These are phyloP conservation scores for Botrytis squamosa DNA, from an alignment of 2,329 filamentous ascomycete species.

Conservation along the genomic window DNA sequence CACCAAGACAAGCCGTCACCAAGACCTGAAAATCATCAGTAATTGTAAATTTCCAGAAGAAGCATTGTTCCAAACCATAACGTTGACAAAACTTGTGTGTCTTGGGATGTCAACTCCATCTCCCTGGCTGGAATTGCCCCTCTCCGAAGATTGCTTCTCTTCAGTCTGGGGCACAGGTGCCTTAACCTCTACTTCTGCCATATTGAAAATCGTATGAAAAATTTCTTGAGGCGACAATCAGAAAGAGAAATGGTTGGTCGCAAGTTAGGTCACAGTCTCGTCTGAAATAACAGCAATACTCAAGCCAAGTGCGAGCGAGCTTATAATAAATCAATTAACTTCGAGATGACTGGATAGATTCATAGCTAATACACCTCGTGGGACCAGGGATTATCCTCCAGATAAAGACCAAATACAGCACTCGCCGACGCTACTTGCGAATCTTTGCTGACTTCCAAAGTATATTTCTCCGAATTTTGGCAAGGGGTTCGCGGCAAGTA, in stretches of 20 bases:
- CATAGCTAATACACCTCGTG: background rate
- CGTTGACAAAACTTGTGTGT: conserved; percentile 14
- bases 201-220: background rate
- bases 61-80: background rate
- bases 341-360: background rate
- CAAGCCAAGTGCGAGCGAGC: background rate
- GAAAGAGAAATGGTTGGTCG: background rate
- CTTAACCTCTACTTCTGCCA: background rate
- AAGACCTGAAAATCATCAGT: background rate
- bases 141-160: background rate
- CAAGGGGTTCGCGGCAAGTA: background rate
- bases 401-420: background rate
- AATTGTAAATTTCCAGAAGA: background rate
- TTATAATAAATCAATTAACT: background rate
- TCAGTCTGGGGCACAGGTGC: background rate
- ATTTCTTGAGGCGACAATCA: background rate
- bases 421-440: background rate
- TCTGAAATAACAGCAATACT: background rate
- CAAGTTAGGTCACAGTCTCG: background rate
- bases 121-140: background rate
- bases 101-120: conserved; percentile 10
- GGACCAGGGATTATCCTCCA: background rate
- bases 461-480: background rate
- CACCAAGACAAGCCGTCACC: conserved; percentile 18
- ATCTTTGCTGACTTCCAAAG: background rate